phyloP scores from a whole-genome alignment of 306 rosid genomes.

The Vachellia collinsii region DNA sequence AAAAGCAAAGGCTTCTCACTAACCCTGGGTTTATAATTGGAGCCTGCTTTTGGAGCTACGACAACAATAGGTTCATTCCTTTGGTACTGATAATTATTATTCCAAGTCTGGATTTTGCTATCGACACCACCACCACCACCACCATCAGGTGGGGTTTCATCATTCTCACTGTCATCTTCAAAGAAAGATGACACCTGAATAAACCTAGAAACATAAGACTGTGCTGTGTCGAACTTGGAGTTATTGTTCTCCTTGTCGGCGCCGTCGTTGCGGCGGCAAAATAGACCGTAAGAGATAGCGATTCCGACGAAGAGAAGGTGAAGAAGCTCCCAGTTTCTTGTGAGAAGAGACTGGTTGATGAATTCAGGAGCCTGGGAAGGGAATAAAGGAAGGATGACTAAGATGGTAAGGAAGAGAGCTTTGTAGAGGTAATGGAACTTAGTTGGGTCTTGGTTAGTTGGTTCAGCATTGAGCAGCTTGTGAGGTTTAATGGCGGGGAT shows the following conservation, averaged over 20 bases:
- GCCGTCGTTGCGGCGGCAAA: constrained; percentile 68
- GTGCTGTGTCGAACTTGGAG: constrained; percentile 73
- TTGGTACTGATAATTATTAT: constrained; percentile 50
- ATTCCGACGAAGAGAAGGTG: constrained; percentile 87
- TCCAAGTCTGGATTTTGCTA: constrained; percentile 74
- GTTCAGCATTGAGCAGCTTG: constrained; percentile 42
- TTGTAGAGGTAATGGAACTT: constrained; percentile 62
- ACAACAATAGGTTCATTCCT: constrained; percentile 69
- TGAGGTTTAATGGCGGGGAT: constrained; percentile 46
- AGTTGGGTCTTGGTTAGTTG: constrained; percentile 48
- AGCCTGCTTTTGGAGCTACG: constrained; percentile 48
- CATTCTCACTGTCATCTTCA: constrained; percentile 62
- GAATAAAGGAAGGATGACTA: constrained; percentile 68
- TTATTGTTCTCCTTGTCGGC: constrained; percentile 50
- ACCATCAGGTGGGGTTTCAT: constrained; percentile 29
- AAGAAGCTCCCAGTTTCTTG: constrained; percentile 92
- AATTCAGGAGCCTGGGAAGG: constrained; percentile 93
- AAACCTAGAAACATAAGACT: constrained; percentile 65
- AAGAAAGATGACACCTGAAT: constrained; percentile 79
- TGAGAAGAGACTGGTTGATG: constrained; percentile 62
- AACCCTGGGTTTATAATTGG: constrained; percentile 41
- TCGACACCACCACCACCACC: constrained; percentile 54
- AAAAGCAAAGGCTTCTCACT: constrained; percentile 71
- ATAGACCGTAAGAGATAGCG: constrained; percentile 85
- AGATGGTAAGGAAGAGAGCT: constrained; percentile 51